Conservation (phyloP, 2,329 filamentous ascomycete species). For the Dactylellina leptospora region DNA sequence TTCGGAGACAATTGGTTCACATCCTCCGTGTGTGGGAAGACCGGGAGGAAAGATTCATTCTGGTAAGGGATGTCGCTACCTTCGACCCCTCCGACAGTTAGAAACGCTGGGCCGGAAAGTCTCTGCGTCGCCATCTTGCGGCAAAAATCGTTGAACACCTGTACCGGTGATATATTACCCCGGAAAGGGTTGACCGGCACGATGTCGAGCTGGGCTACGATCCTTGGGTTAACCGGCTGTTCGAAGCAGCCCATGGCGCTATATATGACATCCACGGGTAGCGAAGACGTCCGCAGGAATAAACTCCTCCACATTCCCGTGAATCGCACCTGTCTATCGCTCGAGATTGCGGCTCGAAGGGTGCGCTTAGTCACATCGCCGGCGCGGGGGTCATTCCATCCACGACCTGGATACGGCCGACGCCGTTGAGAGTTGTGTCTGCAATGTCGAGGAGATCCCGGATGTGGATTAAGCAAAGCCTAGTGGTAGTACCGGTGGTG, state of each 20-base stretch:
- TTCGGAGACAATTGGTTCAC: not conserved
- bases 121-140: conserved; percentile 1
- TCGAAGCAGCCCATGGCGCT: conserved; percentile 1
- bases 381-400: not conserved
- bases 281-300: conserved; percentile 3
- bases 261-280: conserved; percentile 4
- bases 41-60: not conserved
- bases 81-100: conserved; percentile 7
- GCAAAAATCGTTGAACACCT: conserved; percentile 8
- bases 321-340: not conserved
- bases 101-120: not conserved
- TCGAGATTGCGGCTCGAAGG: conserved; percentile 2
- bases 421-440: not conserved
- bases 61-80: conserved; percentile 4
- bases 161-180: not conserved
- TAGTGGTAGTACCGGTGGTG: not conserved
- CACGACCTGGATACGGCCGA: not conserved
- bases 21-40: conserved; percentile 5
- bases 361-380: not conserved
- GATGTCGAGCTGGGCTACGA: not conserved
- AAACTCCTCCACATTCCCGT: not conserved
- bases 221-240: not conserved
- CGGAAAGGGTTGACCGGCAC: conserved; percentile 1
- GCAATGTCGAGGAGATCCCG: conserved; percentile 4
- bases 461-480: not conserved